Percentiles rank a stretch among this genome's conserved stretches.
These are phyloP conservation scores for Solanum microdontum DNA, from an alignment of 257 asterid genomes.

Conservation along the genomic window DNA sequence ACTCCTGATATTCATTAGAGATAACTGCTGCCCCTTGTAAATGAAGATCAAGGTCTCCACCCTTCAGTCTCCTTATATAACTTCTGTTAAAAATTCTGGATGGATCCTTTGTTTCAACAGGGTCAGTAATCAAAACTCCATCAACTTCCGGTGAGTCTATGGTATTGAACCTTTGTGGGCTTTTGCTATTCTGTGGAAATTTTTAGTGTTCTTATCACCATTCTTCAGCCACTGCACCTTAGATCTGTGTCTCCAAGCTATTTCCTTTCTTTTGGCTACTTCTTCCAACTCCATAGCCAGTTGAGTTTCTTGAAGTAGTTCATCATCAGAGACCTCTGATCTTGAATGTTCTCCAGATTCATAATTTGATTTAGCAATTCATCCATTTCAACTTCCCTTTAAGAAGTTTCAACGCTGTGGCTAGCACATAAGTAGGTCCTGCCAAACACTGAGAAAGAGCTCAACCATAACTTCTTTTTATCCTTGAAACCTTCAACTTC, in stretches of 20 bases:
- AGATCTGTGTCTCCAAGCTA: neutral
- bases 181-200: neutral
- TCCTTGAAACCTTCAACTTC: neutral
- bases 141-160: neutral
- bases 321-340: neutral
- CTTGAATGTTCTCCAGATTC: neutral
- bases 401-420: neutral
- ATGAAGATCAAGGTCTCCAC: neutral
- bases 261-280: neutral
- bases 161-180: neutral
- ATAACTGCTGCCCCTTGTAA: neutral
- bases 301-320: neutral
- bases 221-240: neutral
- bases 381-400: neutral
- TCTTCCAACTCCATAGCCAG: neutral
- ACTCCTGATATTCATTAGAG: neutral
- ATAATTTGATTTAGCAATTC: neutral
- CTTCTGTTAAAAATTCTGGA: neutral
- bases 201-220: neutral
- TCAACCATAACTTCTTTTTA: neutral
- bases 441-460: neutral
- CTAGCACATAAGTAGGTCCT: neutral
- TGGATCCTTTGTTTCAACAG: neutral
- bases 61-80: neutral
- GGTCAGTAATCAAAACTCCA: neutral